phyloP scores from a whole-genome alignment of 1,139 yeast species.

The Eremothecium gossypii region DNA sequence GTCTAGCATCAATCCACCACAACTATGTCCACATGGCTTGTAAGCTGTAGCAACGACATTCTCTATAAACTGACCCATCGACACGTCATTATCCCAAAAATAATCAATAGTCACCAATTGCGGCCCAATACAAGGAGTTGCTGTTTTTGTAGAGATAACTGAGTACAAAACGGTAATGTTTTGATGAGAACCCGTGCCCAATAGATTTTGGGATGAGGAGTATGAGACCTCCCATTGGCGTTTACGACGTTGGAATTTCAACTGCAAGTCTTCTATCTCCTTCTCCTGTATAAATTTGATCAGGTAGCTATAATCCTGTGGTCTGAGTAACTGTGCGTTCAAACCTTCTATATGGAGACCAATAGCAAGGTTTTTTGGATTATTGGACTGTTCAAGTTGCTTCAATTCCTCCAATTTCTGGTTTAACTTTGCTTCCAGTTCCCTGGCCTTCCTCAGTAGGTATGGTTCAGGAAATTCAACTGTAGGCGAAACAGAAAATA shows the following conservation, averaged over 20 bases:
- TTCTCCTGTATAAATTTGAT: slow-evolving; percentile 31
- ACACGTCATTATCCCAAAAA: slow-evolving; percentile 85
- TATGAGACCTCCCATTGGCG: slow-evolving; percentile 58
- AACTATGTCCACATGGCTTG: slow-evolving; percentile 66
- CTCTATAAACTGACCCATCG: slow-evolving; percentile 83
- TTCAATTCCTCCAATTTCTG: slow-evolving; percentile 28
- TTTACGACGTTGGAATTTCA: slow-evolving; percentile 33
- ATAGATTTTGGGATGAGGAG: slow-evolving; percentile 40
- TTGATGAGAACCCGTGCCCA: slow-evolving; percentile 68
- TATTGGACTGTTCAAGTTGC: slow-evolving; percentile 23
- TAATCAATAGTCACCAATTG: slow-evolving; percentile 71
- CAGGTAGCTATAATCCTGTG: slow-evolving; percentile 26
- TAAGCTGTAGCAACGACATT: slow-evolving; percentile 63
- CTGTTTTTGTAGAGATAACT: slow-evolving; percentile 71
- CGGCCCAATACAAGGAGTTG: slow-evolving; percentile 93
- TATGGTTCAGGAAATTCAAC: slow-evolving; percentile 62
- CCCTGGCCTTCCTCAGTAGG: slow-evolving; percentile 46
- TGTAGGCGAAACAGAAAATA: slow-evolving; percentile 67
- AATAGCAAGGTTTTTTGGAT: slow-evolving; percentile 14
- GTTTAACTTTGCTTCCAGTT: slow-evolving; percentile 41
- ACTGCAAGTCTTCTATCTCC: slow-evolving; percentile 31
- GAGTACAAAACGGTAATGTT: slow-evolving; percentile 71
- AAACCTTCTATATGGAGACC: slow-evolving; percentile 12
- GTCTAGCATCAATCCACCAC: slow-evolving; percentile 61
- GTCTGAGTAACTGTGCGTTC: slow-evolving; percentile 23